Conservation (phyloP, 257 asterid genomes). For the Galeopsis tetrahit region DNA sequence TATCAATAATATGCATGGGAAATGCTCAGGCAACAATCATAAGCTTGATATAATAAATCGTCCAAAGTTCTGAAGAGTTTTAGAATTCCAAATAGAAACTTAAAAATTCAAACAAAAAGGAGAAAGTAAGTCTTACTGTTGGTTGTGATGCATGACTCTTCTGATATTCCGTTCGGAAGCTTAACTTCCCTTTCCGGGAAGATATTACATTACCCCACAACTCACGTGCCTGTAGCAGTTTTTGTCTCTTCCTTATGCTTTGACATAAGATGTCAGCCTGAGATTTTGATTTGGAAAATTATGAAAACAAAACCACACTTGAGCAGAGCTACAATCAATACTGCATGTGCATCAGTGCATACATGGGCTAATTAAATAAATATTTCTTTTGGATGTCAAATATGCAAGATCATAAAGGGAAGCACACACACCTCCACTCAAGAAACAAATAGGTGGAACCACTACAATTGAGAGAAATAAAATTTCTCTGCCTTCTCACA, state of each 20-base stretch:
- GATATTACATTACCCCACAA: conserved; percentile 62
- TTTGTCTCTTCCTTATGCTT: conserved; percentile 38
- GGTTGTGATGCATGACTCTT: conserved; percentile 74
- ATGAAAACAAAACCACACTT: conserved; percentile 12
- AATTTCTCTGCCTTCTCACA: not conserved
- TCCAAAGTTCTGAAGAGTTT: not conserved
- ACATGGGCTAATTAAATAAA: not conserved
- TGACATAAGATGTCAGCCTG: conserved; percentile 44
- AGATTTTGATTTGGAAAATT: conserved; percentile 19
- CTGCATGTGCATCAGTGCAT: not conserved
- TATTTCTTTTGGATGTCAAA: conserved; percentile 10
- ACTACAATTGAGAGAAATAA: not conserved
- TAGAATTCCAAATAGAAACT: not conserved
- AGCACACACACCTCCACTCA: not conserved
- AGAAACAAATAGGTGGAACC: conserved; percentile 19
- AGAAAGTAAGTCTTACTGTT: conserved; percentile 42
- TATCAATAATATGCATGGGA: not conserved
- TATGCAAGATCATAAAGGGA: conserved; percentile 1
- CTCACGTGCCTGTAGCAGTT: conserved; percentile 78
- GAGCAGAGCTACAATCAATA: conserved; percentile 5
- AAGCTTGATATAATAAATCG: conserved; percentile 16
- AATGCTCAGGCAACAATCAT: not conserved
- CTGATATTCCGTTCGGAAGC: conserved; percentile 61
- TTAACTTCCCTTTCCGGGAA: conserved; percentile 56
- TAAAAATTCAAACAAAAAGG: not conserved